Base-by-base conservation (phyloP, 2,329 filamentous ascomycete genomes). In the Arachnopeziza araneosa region DNA sequence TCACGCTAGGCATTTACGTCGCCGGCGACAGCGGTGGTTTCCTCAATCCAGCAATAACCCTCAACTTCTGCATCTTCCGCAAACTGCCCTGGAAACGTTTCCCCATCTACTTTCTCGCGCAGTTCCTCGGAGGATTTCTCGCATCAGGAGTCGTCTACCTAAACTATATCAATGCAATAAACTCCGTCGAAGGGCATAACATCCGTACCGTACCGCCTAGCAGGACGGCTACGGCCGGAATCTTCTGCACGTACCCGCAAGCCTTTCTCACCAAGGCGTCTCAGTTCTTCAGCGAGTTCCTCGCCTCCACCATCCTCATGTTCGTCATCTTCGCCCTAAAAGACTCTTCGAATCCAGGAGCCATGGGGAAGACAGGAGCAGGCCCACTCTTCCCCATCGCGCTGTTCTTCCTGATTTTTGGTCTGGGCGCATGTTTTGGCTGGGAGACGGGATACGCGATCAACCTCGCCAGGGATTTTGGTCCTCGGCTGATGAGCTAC, bases 401-500 rank as follows among this genome's bases (percentile, higher is more conserved):
- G 8, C 74, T 90, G 6, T 88, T 90, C 74, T 90, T 73, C 36
- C 76, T 90, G 54, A 85, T 91, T 63, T 90, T 90, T 69, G 88
- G 87, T 8, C 84, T 91, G 23, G 87, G 87, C 21, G 84, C 85
- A 32, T 88, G 85, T 69, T 90, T 89, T 67, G 88, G 67, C 57
- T 90, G 86, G 86, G 83, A 91, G 72, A 91, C 88, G 1, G 87
- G 88, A 48, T 91, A 89, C 73, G 88, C 87, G 19, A 89, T 90
- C 65, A 91, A 91, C 68, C 73, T 89, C 50, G 88, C 87, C 44
- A 80, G 88, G 72, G 88, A 91, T 64, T 88, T 91, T 69, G 86
- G 86, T 0, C 87, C 87, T 10, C 78, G 88, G 12, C 72, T 90
- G 51, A 82, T 88, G 63, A 82, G 83, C 1, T 88, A 85, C 69